A percentile compares a stretch with the other conserved stretches of the same genome.
Evolutionary conservation across 2,329 filamentous ascomycete species (phyloP).

Genomic region (Exophiala aquamarina): DNA sequence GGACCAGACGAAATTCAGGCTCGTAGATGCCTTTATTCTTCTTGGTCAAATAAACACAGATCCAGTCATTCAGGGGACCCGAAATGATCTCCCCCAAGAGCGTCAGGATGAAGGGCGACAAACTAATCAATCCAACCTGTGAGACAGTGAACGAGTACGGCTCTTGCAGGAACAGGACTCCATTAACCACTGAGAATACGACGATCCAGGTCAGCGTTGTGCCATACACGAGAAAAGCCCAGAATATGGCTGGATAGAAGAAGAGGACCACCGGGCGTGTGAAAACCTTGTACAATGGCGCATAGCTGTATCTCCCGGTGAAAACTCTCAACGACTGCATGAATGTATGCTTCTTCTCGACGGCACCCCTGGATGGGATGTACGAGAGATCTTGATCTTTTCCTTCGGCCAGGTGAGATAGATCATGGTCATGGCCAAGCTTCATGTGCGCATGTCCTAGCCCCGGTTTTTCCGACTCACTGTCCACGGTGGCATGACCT

Average conservation of each 20-base stretch:
- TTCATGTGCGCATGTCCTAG: slow-evolving; percentile 15
- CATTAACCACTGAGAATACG: slow-evolving; percentile 18
- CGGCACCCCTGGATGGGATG: slow-evolving; percentile 6
- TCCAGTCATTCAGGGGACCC: slow-evolving; percentile 72
- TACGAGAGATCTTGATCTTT: slow-evolving; percentile 23
- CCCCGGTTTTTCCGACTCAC: slow-evolving; percentile 21
- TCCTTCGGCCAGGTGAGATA: slow-evolving; percentile 15
- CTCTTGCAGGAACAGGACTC: slow-evolving; percentile 18
- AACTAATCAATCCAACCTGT: slow-evolving; percentile 79
- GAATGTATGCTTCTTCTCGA: slow-evolving; percentile 19
- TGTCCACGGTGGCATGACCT: slow-evolving; percentile 21
- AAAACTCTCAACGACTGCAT: slow-evolving; percentile 19
- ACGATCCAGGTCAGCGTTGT: slow-evolving; percentile 21
- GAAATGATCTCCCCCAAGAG: slow-evolving; percentile 71
- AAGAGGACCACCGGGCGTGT: slow-evolving; percentile 20
- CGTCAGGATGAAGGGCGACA: slow-evolving; percentile 82
- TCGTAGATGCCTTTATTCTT: slow-evolving; percentile 81
- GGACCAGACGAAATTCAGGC: slow-evolving; percentile 81
- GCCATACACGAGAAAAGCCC: slow-evolving; percentile 18
- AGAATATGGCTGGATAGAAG: slow-evolving; percentile 34
- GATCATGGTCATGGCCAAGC: slow-evolving; percentile 20
- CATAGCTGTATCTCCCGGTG: slow-evolving; percentile 23
- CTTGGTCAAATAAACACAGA: slow-evolving; percentile 66
- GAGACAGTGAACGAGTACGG: slow-evolving; percentile 63
- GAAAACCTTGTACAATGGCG: slow-evolving; percentile 28